phyloP scores from a whole-genome alignment of 371 early-diverging fungal species.

The Apophysomyces trapeziformis region DNA sequence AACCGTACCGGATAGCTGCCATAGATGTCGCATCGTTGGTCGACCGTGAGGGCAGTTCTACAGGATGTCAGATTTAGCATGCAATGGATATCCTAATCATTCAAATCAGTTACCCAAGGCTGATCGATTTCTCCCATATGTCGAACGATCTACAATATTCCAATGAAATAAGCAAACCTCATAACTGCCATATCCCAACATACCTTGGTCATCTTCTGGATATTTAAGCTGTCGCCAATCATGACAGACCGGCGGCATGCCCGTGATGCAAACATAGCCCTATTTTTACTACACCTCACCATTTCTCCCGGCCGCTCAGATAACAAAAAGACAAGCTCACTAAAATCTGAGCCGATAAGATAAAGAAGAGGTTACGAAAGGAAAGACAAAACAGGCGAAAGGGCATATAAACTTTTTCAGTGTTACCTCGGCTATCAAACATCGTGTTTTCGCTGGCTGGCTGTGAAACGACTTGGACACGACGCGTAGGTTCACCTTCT shows the following conservation, averaged over 20 bases:
- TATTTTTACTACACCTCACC: conserved; percentile 66
- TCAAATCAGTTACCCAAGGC: conserved; percentile 74
- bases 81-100: background rate
- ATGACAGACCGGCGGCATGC: conserved; percentile 81
- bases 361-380: background rate
- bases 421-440: conserved; percentile 60
- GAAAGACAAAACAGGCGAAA: background rate
- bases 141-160: conserved; percentile 56
- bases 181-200: background rate
- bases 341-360: conserved; percentile 54
- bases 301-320: conserved; percentile 53
- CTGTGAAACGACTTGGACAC: conserved; percentile 67
- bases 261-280: conserved; percentile 75
- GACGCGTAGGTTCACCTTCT: conserved; percentile 60
- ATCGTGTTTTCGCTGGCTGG: conserved; percentile 67
- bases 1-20: conserved; percentile 37
- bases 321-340: conserved; percentile 68
- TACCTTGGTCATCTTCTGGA: conserved; percentile 69
- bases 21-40: conserved; percentile 92
- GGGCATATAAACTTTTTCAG: background rate
- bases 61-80: background rate
- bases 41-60: conserved; percentile 99
- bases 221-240: conserved; percentile 79
- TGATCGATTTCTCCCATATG: conserved; percentile 85
- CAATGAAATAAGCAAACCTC: conserved; percentile 8